Evolutionary conservation across 2,329 filamentous ascomycete species (phyloP).

Genomic region (Pseudogymnoascus sp.): DNA sequence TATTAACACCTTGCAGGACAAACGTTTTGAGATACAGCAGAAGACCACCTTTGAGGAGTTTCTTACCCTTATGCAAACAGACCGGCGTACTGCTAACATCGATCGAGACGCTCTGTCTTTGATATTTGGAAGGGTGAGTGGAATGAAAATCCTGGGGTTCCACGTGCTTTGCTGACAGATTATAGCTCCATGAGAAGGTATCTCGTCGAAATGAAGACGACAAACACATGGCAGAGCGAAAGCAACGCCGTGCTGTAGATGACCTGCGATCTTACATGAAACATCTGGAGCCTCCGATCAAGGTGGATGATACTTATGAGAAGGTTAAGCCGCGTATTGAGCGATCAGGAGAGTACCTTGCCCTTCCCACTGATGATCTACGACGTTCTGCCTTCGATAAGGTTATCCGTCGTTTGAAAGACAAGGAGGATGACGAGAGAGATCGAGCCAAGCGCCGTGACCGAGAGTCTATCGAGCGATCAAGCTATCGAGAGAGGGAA

Average conservation of each 20-base stretch:
- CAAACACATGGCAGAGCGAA: conserved; percentile 70
- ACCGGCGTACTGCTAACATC: conserved; percentile 83
- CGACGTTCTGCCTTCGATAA: conserved; percentile 85
- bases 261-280: conserved; percentile 80
- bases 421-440: conserved; percentile 82
- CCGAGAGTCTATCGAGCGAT: conserved; percentile 40
- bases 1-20: conserved; percentile 56
- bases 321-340: conserved; percentile 73
- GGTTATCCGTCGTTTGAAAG: conserved; percentile 79
- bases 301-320: conserved; percentile 76
- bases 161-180: conserved; percentile 21
- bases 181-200: conserved; percentile 75
- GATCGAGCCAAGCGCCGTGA: conserved; percentile 54
- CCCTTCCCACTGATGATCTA: conserved; percentile 73
- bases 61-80: conserved; percentile 69
- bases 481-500: conserved; percentile 39
- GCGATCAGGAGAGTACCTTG: conserved; percentile 76
- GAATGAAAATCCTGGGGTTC: neutral
- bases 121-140: conserved; percentile 71
- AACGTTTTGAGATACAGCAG: conserved; percentile 81
- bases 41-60: conserved; percentile 89
- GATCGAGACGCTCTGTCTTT: conserved; percentile 69
- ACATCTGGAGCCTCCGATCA: conserved; percentile 78
- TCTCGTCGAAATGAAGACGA: conserved; percentile 77
- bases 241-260: conserved; percentile 79